A percentile compares a stretch with the other conserved stretches of the same genome.
These are phyloP conservation scores for Aspergillus transmontanensis DNA, from an alignment of 2,329 filamentous ascomycete species.

Conservation along the genomic window DNA sequence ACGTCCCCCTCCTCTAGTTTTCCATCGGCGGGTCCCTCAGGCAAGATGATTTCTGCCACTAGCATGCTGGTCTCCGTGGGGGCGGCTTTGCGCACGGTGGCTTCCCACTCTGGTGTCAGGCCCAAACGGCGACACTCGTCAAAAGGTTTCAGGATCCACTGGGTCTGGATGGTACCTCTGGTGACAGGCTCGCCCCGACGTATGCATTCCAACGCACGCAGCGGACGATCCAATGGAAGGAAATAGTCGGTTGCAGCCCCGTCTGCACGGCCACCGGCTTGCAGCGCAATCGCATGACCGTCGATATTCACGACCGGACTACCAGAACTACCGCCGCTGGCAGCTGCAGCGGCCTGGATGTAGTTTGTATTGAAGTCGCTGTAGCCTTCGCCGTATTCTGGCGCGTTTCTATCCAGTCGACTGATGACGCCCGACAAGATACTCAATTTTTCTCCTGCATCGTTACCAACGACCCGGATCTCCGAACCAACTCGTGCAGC, in stretches of 20 bases:
- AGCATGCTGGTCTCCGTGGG: conserved; percentile 96
- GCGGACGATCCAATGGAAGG: conserved; percentile 84
- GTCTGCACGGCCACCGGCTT: conserved; percentile 90
- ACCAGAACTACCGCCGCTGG: conserved; percentile 95
- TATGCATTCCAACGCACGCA: conserved; percentile 84
- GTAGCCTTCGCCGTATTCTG: conserved; percentile 96
- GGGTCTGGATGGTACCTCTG: conserved; percentile 96
- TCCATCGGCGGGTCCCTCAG: conserved; percentile 80
- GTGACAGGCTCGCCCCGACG: conserved; percentile 73
- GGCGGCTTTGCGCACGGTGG: conserved; percentile 76
- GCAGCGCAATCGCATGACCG: conserved; percentile 85
- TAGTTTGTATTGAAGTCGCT: conserved; percentile 97
- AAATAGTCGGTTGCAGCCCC: conserved; percentile 98
- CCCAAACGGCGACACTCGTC: conserved; percentile 93
- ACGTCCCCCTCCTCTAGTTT: conserved; percentile 95
- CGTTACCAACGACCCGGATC: conserved; percentile 96
- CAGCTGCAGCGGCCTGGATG: conserved; percentile 95
- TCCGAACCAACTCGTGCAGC: conserved; percentile 85
- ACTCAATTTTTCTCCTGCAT: conserved; percentile 97
- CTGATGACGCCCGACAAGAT: conserved; percentile 98
- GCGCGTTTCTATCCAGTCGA: conserved; percentile 91
- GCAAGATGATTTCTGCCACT: conserved; percentile 91
- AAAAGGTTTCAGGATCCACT: conserved; percentile 95
- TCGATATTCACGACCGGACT: conserved; percentile 97
- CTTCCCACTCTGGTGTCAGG: conserved; percentile 82